phyloP scores from a whole-genome alignment of 2,329 filamentous ascomycete species.

The Coniella lustricola region DNA sequence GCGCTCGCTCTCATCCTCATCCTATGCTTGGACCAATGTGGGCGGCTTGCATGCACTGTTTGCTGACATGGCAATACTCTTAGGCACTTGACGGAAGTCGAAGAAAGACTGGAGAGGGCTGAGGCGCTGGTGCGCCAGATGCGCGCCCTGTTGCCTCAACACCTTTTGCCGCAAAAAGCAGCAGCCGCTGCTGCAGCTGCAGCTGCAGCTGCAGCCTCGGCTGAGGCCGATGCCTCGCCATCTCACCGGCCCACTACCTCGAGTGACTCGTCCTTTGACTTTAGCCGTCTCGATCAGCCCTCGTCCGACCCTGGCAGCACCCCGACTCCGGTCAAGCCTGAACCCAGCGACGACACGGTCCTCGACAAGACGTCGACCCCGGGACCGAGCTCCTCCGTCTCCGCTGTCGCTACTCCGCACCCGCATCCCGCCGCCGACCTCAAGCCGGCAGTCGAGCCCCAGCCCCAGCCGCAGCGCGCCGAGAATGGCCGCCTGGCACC shows the following conservation, averaged over 20 bases:
- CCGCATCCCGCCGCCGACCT: conserved; percentile 4
- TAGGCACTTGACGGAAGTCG: conserved; percentile 36
- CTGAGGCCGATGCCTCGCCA: conserved; percentile 1
- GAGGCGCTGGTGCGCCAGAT: conserved; percentile 27
- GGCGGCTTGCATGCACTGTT: no score
- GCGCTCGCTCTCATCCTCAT: not conserved
- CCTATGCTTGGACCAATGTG: not conserved
- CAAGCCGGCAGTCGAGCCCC: conserved; percentile 7
- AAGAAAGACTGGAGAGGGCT: conserved; percentile 31
- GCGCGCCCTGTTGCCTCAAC: conserved; percentile 22
- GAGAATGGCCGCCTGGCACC: conserved; percentile 16
- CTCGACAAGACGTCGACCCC: conserved; percentile 10
- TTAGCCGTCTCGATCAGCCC: conserved; percentile 14
- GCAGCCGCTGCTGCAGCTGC: conserved; percentile 5
- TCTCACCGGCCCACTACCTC: conserved; percentile 6
- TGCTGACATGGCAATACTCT: not conserved
- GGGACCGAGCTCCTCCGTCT: not conserved
- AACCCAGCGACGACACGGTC: conserved; percentile 13
- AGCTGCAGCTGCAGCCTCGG: conserved; percentile 7
- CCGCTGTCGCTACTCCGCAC: not conserved
- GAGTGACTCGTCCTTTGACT: conserved; percentile 14
- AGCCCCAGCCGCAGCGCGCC: not conserved
- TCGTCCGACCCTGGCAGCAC: conserved; percentile 7
- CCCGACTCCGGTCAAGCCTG: conserved; percentile 14
- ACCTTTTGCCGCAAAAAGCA: conserved; percentile 17